Evolutionary conservation across 2,329 filamentous ascomycete species (phyloP), one percentile per base, ranked within the genome.

Genomic region (Cercospora sesami): DNA sequence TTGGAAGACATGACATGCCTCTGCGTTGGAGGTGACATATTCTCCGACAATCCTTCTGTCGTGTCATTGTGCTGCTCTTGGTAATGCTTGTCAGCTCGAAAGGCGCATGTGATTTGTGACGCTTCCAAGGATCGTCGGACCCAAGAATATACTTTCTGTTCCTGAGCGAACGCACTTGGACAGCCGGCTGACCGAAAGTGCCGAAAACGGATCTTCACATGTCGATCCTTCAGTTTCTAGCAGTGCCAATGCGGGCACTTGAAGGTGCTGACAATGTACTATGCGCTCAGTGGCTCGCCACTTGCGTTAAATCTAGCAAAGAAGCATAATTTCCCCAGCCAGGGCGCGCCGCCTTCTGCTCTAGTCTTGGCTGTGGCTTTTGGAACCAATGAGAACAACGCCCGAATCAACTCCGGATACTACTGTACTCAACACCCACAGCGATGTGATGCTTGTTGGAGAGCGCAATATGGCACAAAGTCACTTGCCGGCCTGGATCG

Each of bases 221-320:
- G 62, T 6, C 31, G 62, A 64, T 64, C 62, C 31, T 23, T 26
- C 26, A 21, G n/a, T 36, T 33, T 36, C 23, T 26, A 48, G 61
- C 31, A 23, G 28, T 16, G 18, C 28, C 30, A 55, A 33, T 31
- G 33, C 21, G 39, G 51, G 23, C 21, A 26, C 5, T 57, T 59
- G 21, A 3, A n/a, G 5, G 9, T 39, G 62, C 62, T 64, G 62
- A 64, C 62, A 23, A 31, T 45, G n/a, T 26, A 33, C 33, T 14
- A 18, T 58, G 21, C 33, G 23, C 30, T 59, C 55, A 59, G 55
- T 64, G 62, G 62, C 62, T 64, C 31, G 53, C 62, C 62, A 64
- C 61, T 63, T 33, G 28, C 48, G 26, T 33, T 62, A 66, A 66
- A 48, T 61, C 60, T 66, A 66, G 58, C 48, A 57, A 66, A 58